Conservation (phyloP, 768 basidiomycete genomes). For the Gymnopilus junonius region DNA sequence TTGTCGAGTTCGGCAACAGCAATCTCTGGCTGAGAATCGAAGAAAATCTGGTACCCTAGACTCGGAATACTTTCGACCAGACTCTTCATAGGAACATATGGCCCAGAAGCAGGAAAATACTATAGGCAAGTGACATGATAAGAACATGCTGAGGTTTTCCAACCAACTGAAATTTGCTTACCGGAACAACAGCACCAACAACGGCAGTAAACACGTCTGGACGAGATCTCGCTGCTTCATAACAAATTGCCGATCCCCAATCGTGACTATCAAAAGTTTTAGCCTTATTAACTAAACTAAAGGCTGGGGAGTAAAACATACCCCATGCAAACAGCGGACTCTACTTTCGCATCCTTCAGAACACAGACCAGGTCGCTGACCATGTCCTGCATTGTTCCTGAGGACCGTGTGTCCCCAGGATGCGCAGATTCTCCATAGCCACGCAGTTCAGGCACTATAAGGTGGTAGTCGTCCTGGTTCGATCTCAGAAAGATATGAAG, state of each 20-base stretch:
- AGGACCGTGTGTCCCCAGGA: slow-evolving; percentile 62
- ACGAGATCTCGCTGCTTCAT: slow-evolving; percentile 69
- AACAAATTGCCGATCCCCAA: slow-evolving; percentile 73
- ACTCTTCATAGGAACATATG: slow-evolving; percentile 49
- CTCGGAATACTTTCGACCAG: slow-evolving; percentile 50
- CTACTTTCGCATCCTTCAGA: slow-evolving; percentile 52
- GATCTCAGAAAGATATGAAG: not conserved
- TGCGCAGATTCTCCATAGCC: slow-evolving; percentile 74
- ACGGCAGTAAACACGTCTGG: slow-evolving; percentile 68
- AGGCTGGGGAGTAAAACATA: slow-evolving; percentile 27
- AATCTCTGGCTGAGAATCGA: slow-evolving; percentile 48
- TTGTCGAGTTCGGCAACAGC: slow-evolving; percentile 58
- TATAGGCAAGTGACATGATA: slow-evolving; percentile 26
- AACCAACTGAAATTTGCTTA: slow-evolving; percentile 30
- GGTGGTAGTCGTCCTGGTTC: slow-evolving; percentile 57
- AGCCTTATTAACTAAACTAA: not conserved
- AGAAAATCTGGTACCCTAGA: slow-evolving; percentile 68
- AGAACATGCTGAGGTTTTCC: not conserved
- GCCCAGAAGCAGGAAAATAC: slow-evolving; percentile 61
- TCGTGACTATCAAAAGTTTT: slow-evolving; percentile 55
- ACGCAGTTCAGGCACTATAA: slow-evolving; percentile 68
- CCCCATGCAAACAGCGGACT: slow-evolving; percentile 66
- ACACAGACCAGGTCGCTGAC: slow-evolving; percentile 69
- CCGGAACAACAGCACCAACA: slow-evolving; percentile 63
- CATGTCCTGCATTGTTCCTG: slow-evolving; percentile 63